A percentile compares a stretch with the other conserved stretches of the same genome.
These are phyloP conservation scores for Aspergillus fructus DNA, from an alignment of 2,329 filamentous ascomycete genomes.

Conservation along the genomic window DNA sequence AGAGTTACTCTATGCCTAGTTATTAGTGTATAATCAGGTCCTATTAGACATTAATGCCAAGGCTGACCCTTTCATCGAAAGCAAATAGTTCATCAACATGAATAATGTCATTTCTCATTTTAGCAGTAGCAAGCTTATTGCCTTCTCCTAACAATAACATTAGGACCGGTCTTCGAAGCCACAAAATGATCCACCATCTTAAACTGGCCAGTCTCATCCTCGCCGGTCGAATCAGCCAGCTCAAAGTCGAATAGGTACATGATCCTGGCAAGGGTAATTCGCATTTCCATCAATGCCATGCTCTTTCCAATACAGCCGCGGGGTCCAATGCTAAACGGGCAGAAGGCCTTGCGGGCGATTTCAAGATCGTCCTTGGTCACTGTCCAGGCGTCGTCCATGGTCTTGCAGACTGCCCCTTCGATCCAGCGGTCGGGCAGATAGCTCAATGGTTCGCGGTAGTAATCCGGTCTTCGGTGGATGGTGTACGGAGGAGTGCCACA, in stretches of 20 bases:
- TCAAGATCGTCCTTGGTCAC: slow-evolving; percentile 52
- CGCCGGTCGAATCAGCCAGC: slow-evolving; percentile 33
- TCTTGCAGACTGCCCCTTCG: slow-evolving; percentile 42
- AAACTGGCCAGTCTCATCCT: slow-evolving; percentile 36
- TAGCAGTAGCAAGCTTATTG: not conserved
- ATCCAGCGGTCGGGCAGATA: slow-evolving; percentile 69
- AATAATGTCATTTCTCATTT: not conserved
- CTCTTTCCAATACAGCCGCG: slow-evolving; percentile 45
- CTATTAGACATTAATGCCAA: too few species aligned
- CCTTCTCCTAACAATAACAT: slow-evolving; percentile 26
- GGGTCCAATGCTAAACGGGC: slow-evolving; percentile 53
- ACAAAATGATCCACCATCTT: slow-evolving; percentile 41
- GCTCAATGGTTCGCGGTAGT: slow-evolving; percentile 60
- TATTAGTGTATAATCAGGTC: too few species aligned
- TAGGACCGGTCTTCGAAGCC: slow-evolving; percentile 37
- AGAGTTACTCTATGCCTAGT: too few species aligned
- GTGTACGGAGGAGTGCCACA: slow-evolving; percentile 67
- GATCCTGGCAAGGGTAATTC: slow-evolving; percentile 38
- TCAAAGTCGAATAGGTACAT: slow-evolving; percentile 42
- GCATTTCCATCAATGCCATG: slow-evolving; percentile 45
- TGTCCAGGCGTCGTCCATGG: slow-evolving; percentile 35
- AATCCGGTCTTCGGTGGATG: slow-evolving; percentile 65
- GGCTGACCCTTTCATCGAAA: too few species aligned
- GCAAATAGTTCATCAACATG: too few species aligned
- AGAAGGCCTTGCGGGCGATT: slow-evolving; percentile 67